Evolutionary conservation across 306 rosid species (phyloP), one percentile per base, ranked within the genome.

Genomic region (Boehmeria nivea): DNA sequence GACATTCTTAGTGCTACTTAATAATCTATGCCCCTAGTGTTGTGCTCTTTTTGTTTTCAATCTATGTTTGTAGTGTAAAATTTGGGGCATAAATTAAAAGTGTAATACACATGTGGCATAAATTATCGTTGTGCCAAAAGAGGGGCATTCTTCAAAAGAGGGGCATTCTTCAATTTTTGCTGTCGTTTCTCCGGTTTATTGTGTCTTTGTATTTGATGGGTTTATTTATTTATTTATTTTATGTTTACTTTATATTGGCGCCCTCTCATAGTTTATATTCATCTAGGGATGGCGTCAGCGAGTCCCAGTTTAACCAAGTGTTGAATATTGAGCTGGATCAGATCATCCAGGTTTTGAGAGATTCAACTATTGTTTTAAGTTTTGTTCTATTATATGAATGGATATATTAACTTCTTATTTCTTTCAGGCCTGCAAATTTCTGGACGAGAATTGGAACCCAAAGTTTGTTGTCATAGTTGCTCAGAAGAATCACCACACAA

Each of bases 271-370:
- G n/a, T n/a, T n/a, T n/a, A n/a, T n/a, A n/a, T 4, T 22, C 51
- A 57, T 68, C 22, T 25, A 93, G 99, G 94, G 99, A 93, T 59
- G 99, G 99, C 25, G 96, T 93, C 14, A 85, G 95, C 3, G 96
- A 93, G 38, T 93, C 99, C 0, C 99, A 93, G 26, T 93, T 93
- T 64, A 93, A 75, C 23, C 95, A 93, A 81, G 99, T 93, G 3
- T 40, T 87, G 73, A 93, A 91, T 54, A 72, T 75, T 14, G 96
- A 91, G 48, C 76, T 91, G 7, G 75, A 81, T 56, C 96, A 91
- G 64, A 85, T 91, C 27, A 80, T 85, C 39, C 76, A 91, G 95
- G 99, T 82, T 49, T 40, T 50, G 18, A 13, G 46, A 38, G 24
- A 67, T 38, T 21, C 46, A 16, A 15, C 16, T 12, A 12, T 8